These are phyloP conservation scores for Xylariaceae sp. DNA, from an alignment of 2,329 filamentous ascomycete genomes.

Conservation along the genomic window DNA sequence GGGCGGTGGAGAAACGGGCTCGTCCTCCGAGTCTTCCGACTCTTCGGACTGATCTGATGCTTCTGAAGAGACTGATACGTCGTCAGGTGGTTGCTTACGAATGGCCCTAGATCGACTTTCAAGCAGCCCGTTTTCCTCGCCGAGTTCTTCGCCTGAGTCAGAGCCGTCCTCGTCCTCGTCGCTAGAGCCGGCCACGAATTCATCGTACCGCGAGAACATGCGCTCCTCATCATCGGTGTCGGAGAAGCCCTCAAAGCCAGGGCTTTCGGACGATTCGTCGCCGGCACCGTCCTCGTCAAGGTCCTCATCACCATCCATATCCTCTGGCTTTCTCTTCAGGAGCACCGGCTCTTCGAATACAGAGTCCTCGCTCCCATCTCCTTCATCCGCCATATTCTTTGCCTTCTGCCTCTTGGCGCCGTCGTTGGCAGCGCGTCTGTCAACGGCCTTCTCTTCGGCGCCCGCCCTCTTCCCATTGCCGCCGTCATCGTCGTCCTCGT, in stretches of 20 bases:
- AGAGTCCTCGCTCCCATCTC: conserved; percentile 15
- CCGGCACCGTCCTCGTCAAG: conserved; percentile 17
- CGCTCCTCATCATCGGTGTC: conserved; percentile 28
- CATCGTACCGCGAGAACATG: conserved; percentile 35
- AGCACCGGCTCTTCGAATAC: conserved; percentile 19
- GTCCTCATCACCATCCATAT: conserved; percentile 27
- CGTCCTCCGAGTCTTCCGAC: conserved; percentile 19
- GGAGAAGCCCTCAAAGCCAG: conserved; percentile 18
- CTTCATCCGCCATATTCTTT: conserved; percentile 11
- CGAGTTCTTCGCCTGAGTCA: conserved; percentile 25
- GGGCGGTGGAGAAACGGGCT: conserved; percentile 15
- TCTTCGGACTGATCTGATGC: conserved; percentile 22
- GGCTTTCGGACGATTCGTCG: conserved; percentile 11
- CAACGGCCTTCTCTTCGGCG: neutral
- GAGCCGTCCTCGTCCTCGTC: conserved; percentile 33
- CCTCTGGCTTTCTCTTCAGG: conserved; percentile 26
- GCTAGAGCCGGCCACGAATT: conserved; percentile 37
- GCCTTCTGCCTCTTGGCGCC: conserved; percentile 13
- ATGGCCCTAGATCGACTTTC: conserved; percentile 18
- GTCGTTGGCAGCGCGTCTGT: conserved; percentile 3
- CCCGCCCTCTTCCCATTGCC: neutral
- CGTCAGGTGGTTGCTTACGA: conserved; percentile 12
- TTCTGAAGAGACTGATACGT: conserved; percentile 19
- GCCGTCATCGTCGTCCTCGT: conserved; percentile 13
- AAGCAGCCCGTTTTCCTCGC: conserved; percentile 20